Evolutionary conservation across 192 early-diverging fungal genomes (phyloP), one percentile per base, ranked within the genome.

Genomic region (Coemansia umbellata): DNA sequence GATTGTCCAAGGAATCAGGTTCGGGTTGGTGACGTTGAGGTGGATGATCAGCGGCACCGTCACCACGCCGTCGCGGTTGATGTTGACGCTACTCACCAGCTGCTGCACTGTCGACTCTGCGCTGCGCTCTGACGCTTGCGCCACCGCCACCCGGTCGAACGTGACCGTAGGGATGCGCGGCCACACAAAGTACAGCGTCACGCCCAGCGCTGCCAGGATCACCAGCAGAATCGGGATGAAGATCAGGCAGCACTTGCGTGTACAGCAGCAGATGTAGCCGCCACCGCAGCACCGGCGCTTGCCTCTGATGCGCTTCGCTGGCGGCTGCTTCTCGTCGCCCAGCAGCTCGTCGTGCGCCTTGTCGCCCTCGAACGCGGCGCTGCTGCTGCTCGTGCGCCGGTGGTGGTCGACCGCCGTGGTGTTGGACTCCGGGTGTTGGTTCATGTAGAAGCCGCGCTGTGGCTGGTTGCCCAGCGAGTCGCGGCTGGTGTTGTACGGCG

Each of bases 1-100:
- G 55, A 80, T 69, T 5, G 73, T 80, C 78, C 78, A 80, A 0
- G 73, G 69, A 37, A 80, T 80, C 40, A 48, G 77, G 62, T 80
- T 80, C 17, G 78, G 78, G 57, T 80, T 80, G 30, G 66, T 73
- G 8, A 77, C 69, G 26, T 66, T 66, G 31, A 80, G 58, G 32
- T 73, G 66, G 53, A 80, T 73, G 6, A 77, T 53, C 37, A 80
- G 66, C 44, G 78, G 78, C 31, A 80, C 61, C 0, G 73, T 69
- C 17, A 78, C 69, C 31, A 68, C 55, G 53, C 75, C 75, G 14
- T 63, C n/a, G 28, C 69, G 64, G 57, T 72, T 63, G n/a, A 78
- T 61, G 3, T 37, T 54, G 8, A 55, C 55, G 8, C 55, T 50
- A 40, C 57, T 58, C 23, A 68, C 42, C 42, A 71, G 28, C 43